Percentiles rank a stretch among this genome's conserved stretches.
These are phyloP conservation scores for Blakeslea trispora DNA, from an alignment of 371 early-diverging fungal species.

Conservation along the genomic window DNA sequence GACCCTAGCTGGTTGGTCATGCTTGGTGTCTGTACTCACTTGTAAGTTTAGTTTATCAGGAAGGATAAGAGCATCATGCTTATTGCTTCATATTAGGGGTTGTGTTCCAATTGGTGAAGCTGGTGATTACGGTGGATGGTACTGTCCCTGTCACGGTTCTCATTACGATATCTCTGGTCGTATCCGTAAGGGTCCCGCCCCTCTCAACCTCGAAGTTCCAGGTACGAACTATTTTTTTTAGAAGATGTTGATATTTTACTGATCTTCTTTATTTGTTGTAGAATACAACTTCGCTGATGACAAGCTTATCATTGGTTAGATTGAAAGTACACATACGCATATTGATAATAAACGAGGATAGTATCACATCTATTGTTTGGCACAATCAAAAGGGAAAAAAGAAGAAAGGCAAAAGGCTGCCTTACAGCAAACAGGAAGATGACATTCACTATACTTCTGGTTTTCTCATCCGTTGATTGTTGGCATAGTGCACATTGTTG, in stretches of 20 bases:
- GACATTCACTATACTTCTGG: too few relatives aligned
- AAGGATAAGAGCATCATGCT: not conserved
- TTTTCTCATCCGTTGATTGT: too few relatives aligned
- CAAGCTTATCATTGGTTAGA: constrained; percentile 58
- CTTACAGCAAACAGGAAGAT: too few relatives aligned
- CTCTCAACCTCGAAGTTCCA: constrained; percentile 97
- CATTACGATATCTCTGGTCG: constrained; percentile 95
- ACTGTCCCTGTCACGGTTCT: constrained; percentile 99
- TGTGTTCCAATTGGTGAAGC: constrained; percentile 98
- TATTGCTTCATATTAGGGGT: constrained; percentile 62
- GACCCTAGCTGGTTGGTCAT: constrained; percentile 97
- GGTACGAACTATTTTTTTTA: constrained; percentile 29
- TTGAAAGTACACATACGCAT: not conserved
- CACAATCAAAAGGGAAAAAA: not conserved
- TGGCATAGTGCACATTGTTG: too few relatives aligned
- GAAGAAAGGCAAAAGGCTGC: too few relatives aligned
- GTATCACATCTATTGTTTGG: not conserved
- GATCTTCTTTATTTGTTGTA: constrained; percentile 13
- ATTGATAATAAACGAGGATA: not conserved
- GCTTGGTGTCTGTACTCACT: constrained; percentile 98
- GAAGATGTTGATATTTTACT: not conserved
- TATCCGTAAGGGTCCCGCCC: constrained; percentile 98
- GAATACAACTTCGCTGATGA: constrained; percentile 52
- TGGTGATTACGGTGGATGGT: constrained; percentile 98
- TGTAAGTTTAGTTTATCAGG: constrained; percentile 45